Percentiles rank a stretch among this genome's conserved stretches.
Evolutionary conservation across 331 rosid genomes (phyloP).

Genomic region (Stylosanthes scabra): DNA sequence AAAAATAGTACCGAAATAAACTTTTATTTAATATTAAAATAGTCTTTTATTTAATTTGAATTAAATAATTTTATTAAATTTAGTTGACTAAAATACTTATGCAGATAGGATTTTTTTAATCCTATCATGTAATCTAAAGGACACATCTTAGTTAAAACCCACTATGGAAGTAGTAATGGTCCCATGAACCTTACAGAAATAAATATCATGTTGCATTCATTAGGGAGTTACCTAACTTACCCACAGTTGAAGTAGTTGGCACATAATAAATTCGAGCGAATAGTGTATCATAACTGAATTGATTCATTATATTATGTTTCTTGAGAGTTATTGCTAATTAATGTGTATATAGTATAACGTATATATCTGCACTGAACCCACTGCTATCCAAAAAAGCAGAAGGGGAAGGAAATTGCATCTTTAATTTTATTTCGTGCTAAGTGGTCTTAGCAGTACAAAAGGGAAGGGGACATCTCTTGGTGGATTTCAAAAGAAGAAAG

Average conservation of each 20-base stretch:
- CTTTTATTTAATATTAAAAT: too few species aligned
- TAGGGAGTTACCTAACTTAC: neutral
- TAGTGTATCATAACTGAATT: neutral
- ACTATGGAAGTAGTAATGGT: conserved; percentile 23
- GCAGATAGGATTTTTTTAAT: too few species aligned
- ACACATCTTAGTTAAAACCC: too few species aligned
- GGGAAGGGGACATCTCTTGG: conserved; percentile 12
- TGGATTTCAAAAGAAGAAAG: conserved; percentile 20
- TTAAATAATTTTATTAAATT: too few species aligned
- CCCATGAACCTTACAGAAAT: conserved; percentile 31
- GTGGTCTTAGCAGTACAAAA: conserved; percentile 10
- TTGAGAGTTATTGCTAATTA: too few species aligned
- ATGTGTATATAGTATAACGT: too few species aligned
- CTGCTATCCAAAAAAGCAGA: conserved; percentile 13
- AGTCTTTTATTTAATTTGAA: too few species aligned
- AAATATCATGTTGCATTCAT: conserved; percentile 31
- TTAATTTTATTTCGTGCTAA: conserved; percentile 3
- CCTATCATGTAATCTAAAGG: too few species aligned
- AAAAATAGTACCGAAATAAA: too few species aligned
- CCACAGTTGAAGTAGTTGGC: conserved; percentile 36
- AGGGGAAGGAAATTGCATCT: conserved; percentile 5
- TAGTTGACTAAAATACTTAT: too few species aligned
- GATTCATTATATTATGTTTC: too few species aligned
- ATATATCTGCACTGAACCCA: too few species aligned
- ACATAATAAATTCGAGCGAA: conserved; percentile 36